phyloP scores from a whole-genome alignment of 768 basidiomycete genomes.

The Mycena capillaripes region DNA sequence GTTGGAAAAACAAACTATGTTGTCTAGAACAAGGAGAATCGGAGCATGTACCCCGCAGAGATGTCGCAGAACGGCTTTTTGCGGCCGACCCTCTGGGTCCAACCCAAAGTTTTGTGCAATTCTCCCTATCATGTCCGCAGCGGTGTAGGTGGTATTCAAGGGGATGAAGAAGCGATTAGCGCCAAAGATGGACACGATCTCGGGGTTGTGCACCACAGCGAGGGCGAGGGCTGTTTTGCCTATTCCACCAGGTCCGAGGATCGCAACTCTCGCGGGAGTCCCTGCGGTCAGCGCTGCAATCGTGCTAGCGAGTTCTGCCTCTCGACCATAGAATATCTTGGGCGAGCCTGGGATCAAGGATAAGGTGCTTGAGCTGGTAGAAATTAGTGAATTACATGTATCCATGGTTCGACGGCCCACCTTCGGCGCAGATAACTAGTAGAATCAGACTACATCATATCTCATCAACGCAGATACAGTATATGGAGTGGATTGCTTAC shows the following conservation, averaged over 20 bases:
- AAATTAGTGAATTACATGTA: too few species aligned
- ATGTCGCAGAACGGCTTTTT: not conserved
- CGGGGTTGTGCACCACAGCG: not conserved
- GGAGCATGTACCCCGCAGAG: not conserved
- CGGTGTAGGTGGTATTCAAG: not conserved
- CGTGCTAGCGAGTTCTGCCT: not conserved
- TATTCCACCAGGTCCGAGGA: conserved; percentile 1
- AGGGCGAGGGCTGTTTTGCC: not conserved
- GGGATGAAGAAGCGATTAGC: not conserved
- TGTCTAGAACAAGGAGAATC: too few species aligned
- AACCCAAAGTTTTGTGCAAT: not conserved
- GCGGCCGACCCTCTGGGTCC: not conserved
- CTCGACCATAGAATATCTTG: not conserved
- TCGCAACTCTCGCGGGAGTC: not conserved
- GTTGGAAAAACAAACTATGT: too few species aligned
- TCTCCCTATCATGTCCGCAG: not conserved
- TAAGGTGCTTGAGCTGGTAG: not conserved
- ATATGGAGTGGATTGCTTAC: not conserved
- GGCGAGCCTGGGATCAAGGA: not conserved
- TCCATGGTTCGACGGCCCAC: too few species aligned
- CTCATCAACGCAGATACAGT: too few species aligned
- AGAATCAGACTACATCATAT: too few species aligned
- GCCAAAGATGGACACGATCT: not conserved
- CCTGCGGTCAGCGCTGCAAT: not conserved
- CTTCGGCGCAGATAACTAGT: too few species aligned